Base-by-base conservation (phyloP, 345 rosid species). In the Acer negundo region DNA sequence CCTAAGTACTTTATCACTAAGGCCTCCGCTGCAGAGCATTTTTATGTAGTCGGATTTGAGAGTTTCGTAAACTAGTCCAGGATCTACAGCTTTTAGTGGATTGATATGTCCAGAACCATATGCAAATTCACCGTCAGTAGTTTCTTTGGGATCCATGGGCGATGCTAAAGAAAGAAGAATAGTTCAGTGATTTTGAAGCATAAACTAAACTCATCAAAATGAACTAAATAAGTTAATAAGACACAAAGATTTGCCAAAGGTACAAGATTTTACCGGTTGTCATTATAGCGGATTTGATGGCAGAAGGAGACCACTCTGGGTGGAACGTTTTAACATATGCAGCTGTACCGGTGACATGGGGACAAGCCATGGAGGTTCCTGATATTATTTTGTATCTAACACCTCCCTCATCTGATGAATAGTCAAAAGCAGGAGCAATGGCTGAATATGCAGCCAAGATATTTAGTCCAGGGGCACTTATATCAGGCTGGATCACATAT, bases 301-400 rank as follows among this genome's bases (percentile, higher is more conserved):
- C 88, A 3, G 92, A 79, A 77, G 91, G 89, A 69, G 94, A 89
- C 92, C 92, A 92, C 42, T 62, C 77, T 5, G 93, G 88, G 75
- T 88, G 89, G 65, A 80, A 77, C 4, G 90, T 8, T 62, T 86
- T 83, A 10, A 87, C 11, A 79, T 88, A 84, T 53, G 88, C 87
- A 7, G 90, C 88, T 35, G 63, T 75, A 42, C 87, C 89, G 7
- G 92, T 77, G 31, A 71, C 84, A 71, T 90, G 92, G 0, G 94
- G 94, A 69, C 88, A 85, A 58, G 94, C 7, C 90, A 90, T 89
- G n/a, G 91, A 89, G 19, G 94, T 90, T 76, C 91, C 94, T 1
- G 91, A 86, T n/a, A 80, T 0, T 10, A 42, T 70, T 15, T 75
- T 51, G 46, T 42, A 87, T 10, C 16, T 81, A 8, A 67, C 82